Evolutionary conservation across 129 eudicot genomes (phyloP), one percentile per base, ranked within the genome.

Genomic region (Lactuca sativa): DNA sequence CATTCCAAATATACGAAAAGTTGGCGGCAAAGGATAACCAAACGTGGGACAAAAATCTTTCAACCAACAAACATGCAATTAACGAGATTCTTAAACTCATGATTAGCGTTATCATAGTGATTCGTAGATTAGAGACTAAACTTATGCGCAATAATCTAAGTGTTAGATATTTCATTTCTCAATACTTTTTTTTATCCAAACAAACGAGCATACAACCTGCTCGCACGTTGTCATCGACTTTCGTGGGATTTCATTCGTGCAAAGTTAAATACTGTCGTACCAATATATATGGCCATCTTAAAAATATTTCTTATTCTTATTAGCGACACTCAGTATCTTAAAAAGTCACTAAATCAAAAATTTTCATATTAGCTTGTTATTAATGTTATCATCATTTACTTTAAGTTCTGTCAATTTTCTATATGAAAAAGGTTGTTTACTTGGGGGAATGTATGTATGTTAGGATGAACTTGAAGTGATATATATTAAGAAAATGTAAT

Each of bases 191-290:
- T 66, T n/a, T 34, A 59, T 60, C 47, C 48, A 31, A 66, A 44
- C 41, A 31, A 74, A 43, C 13, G 25, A 57, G 33, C 68, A 75
- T 43, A 74, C 40, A 64, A 77, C 81, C 76, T 75, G 81, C 81
- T 66, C 38, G 78, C 86, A 82, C 86, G 86, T 74, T 82, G 65
- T 70, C 44, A 9, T 36, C 62, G 68, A 76, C 34, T 64, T 64
- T 69, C 66, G 59, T 54, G 21, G 37, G 40, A 57, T 63, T 55
- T 59, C 66, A 43, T 67, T 58, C 77, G 31, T 65, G 68, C 41
- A 71, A 73, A 49, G 59, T 62, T 21, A 12, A 52, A 11, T 25
- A 68, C 16, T 48, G 7, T 34, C 25, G 18, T 65, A 47, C 56
- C 44, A 18, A 6, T 16, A 2, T 41, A 6, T 16, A 2, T 41